Evolutionary conservation across 768 basidiomycete species (phyloP).

Genomic region (Gautieria morchelliformis): DNA sequence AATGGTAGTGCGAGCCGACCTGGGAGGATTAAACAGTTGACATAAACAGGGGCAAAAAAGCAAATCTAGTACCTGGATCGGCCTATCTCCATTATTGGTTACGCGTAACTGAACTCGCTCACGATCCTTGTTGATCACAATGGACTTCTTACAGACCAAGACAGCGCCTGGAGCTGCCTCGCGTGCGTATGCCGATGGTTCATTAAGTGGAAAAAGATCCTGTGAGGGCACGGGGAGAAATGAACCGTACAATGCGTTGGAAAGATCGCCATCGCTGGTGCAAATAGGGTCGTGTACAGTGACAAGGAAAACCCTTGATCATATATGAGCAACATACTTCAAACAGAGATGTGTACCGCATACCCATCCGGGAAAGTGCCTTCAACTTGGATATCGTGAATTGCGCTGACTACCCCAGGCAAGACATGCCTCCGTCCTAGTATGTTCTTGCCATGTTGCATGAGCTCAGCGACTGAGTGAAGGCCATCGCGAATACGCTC

Average conservation of each 20-base stretch:
- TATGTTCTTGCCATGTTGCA: constrained; percentile 84
- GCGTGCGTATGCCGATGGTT: constrained; percentile 38
- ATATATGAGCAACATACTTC: not conserved
- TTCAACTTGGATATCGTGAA: constrained; percentile 90
- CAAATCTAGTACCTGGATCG: constrained; percentile 59
- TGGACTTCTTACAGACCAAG: constrained; percentile 51
- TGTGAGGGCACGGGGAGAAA: constrained; percentile 76
- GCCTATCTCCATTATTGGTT: constrained; percentile 86
- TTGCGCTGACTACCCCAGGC: constrained; percentile 59
- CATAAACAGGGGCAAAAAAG: not conserved
- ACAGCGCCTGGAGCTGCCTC: constrained; percentile 68
- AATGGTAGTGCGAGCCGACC: constrained; percentile 93
- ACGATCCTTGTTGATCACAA: constrained; percentile 63
- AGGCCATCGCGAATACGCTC: constrained; percentile 89
- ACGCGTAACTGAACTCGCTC: constrained; percentile 59
- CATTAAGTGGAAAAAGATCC: constrained; percentile 50
- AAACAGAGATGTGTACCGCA: not conserved
- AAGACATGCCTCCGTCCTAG: constrained; percentile 86
- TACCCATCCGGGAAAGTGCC: constrained; percentile 87
- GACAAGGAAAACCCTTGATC: constrained; percentile 77
- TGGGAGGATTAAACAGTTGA: constrained; percentile 19
- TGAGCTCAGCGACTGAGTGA: constrained; percentile 80
- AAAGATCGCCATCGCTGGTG: constrained; percentile 67
- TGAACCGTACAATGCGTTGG: constrained; percentile 86
- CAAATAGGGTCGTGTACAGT: constrained; percentile 95